These are phyloP conservation scores for Periconia sp. DNA, from an alignment of 2,329 filamentous ascomycete genomes.

Conservation along the genomic window DNA sequence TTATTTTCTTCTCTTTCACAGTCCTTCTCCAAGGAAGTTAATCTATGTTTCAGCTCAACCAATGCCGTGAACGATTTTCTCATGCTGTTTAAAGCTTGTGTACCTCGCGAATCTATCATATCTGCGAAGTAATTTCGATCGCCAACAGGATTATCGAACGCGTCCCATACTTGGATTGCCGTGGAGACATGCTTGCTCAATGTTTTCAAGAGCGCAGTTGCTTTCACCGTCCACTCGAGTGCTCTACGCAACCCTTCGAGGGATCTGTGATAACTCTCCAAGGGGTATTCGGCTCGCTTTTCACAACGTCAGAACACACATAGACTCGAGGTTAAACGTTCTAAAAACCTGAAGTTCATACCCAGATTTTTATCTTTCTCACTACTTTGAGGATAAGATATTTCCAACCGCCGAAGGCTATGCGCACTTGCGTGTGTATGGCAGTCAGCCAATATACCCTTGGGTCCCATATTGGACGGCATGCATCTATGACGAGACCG, in stretches of 20 bases:
- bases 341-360: no score
- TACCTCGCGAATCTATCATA: background rate
- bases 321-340: no score
- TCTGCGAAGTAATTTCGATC: slow-evolving; percentile 18
- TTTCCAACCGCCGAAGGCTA: slow-evolving; percentile 4
- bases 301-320: slow-evolving; percentile 1
- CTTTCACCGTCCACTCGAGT: slow-evolving; percentile 8
- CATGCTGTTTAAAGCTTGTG: slow-evolving; percentile 9
- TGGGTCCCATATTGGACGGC: slow-evolving; percentile 8
- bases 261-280: background rate
- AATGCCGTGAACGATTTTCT: slow-evolving; percentile 15
- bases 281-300: background rate
- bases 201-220: slow-evolving; percentile 5
- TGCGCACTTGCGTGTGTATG: background rate
- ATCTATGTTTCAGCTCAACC: slow-evolving; percentile 2
- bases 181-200: slow-evolving; percentile 3
- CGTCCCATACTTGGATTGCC: slow-evolving; percentile 6
- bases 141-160: slow-evolving; percentile 8
- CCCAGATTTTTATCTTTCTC: slow-evolving; percentile 1
- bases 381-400: slow-evolving; percentile 3
- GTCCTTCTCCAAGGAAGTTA: slow-evolving; percentile 10
- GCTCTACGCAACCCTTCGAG: background rate
- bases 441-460: slow-evolving; percentile 6
- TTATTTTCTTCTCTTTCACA: slow-evolving; percentile 13
- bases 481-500: background rate